Evolutionary conservation across 805 yeast species (phyloP).

Genomic region (Candida chauliodis): DNA sequence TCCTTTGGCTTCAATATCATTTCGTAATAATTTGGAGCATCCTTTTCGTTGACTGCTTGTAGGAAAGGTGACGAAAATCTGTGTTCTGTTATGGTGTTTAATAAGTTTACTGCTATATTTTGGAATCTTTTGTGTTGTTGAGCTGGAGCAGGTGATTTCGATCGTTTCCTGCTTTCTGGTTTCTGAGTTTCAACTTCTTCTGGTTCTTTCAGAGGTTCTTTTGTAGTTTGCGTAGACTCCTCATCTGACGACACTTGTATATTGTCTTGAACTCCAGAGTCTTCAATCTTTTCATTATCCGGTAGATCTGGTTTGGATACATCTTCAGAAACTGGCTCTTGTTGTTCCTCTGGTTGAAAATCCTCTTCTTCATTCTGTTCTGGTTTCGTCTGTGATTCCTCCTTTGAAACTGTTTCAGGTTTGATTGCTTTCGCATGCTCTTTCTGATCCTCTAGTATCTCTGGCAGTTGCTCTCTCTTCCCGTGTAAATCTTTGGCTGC

Average conservation of each 20-base stretch:
- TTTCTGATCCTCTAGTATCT: conserved; percentile 9
- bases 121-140: conserved; percentile 54
- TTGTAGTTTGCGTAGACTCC: conserved; percentile 1
- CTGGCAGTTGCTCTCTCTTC: conserved; percentile 8
- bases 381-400: conserved; percentile 5
- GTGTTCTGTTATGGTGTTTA: conserved; percentile 65
- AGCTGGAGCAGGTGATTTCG: conserved; percentile 17
- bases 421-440: not conserved
- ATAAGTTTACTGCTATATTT: conserved; percentile 55
- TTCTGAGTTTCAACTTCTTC: conserved; percentile 8
- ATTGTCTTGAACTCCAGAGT: conserved; percentile 3
- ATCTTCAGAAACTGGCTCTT: conserved; percentile 5
- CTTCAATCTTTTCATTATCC: not conserved
- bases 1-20: conserved; percentile 65
- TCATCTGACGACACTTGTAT: conserved; percentile 3
- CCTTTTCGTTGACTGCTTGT: conserved; percentile 62
- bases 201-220: conserved; percentile 3
- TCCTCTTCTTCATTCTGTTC: conserved; percentile 5
- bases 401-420: not conserved
- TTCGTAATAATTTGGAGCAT: conserved; percentile 66
- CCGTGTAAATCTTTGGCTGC: conserved; percentile 8
- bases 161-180: conserved; percentile 12
- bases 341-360: conserved; percentile 2
- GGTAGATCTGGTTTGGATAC: conserved; percentile 2
- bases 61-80: conserved; percentile 72